phyloP scores from a whole-genome alignment of 1,139 yeast species.

The Nadsonia starkeyi-henricii region DNA sequence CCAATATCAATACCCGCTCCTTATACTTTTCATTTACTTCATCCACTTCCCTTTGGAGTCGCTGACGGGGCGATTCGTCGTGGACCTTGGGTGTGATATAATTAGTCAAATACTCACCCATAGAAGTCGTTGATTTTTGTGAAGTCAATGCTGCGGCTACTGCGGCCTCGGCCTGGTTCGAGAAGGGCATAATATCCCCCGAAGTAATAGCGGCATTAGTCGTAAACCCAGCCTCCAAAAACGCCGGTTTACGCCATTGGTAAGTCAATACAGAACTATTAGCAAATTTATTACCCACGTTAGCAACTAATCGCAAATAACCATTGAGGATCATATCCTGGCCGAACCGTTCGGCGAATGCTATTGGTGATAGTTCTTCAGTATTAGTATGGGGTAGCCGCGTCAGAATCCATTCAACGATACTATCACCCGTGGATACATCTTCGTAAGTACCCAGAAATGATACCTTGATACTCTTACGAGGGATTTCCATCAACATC shows the following conservation, averaged over 20 bases:
- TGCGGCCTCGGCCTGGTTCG: constrained; percentile 15
- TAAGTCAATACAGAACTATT: constrained; percentile 66
- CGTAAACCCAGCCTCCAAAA: constrained; percentile 37
- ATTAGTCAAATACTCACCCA: neutral
- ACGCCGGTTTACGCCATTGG: constrained; percentile 71
- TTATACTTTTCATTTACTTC: constrained; percentile 51
- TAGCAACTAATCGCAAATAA: constrained; percentile 47
- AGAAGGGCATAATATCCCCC: constrained; percentile 11
- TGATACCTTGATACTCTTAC: constrained; percentile 38
- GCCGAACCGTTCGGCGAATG: constrained; percentile 59
- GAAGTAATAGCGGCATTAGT: constrained; percentile 6
- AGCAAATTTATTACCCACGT: constrained; percentile 50
- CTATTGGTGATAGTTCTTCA: constrained; percentile 28
- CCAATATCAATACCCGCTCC: constrained; percentile 43
- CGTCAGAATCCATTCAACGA: constrained; percentile 45
- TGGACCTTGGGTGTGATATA: constrained; percentile 39
- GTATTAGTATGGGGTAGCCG: constrained; percentile 13
- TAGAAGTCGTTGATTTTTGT: neutral
- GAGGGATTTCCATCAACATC: constrained; percentile 32
- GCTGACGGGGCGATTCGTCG: constrained; percentile 37
- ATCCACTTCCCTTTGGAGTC: constrained; percentile 43
- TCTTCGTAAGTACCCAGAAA: constrained; percentile 54
- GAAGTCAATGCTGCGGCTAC: constrained; percentile 2
- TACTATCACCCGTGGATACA: constrained; percentile 48
- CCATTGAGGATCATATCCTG: constrained; percentile 59